A percentile compares a stretch with the other conserved stretches of the same genome.
Evolutionary conservation across 495 filamentous ascomycete genomes (phyloP).

Genomic region (Staphylotrichum longicolle): DNA sequence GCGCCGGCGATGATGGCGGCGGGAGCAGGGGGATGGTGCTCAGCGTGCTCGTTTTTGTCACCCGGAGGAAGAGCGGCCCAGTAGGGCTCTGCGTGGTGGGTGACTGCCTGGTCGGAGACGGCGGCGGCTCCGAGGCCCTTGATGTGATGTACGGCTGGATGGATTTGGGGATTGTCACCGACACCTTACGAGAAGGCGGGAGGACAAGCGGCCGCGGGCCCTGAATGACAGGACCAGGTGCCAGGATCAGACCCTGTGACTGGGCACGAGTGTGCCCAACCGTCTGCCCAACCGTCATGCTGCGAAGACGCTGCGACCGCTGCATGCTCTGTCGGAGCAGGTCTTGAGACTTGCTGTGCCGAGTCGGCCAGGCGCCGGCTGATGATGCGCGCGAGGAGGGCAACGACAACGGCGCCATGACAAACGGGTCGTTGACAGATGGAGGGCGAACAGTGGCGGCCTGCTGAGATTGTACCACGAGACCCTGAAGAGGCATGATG

Average conservation of each 20-base stretch:
- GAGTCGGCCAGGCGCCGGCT: slow-evolving; percentile 10
- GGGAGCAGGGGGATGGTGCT: slow-evolving; percentile 22
- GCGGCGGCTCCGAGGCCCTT: slow-evolving; percentile 13
- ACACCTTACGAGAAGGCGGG: not conserved
- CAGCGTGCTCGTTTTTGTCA: slow-evolving; percentile 24
- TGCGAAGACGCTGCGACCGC: slow-evolving; percentile 16
- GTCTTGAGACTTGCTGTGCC: slow-evolving; percentile 13
- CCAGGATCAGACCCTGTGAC: slow-evolving; percentile 10
- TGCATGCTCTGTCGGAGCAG: slow-evolving; percentile 22
- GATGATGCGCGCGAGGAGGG: slow-evolving; percentile 5
- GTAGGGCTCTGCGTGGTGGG: slow-evolving; percentile 4
- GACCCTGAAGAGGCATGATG: slow-evolving; percentile 18
- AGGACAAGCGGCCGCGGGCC: not conserved
- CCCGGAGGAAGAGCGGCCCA: slow-evolving; percentile 18
- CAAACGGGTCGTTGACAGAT: slow-evolving; percentile 19
- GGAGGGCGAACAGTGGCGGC: slow-evolving; percentile 17
- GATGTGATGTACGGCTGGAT: slow-evolving; percentile 5
- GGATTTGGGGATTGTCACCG: not conserved
- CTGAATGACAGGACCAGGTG: slow-evolving; percentile 2
- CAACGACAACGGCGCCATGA: slow-evolving; percentile 3
- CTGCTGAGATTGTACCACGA: slow-evolving; percentile 17
- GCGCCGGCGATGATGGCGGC: slow-evolving; percentile 13
- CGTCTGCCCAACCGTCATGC: slow-evolving; percentile 18
- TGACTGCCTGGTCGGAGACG: slow-evolving; percentile 8
- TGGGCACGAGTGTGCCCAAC: slow-evolving; percentile 10